Base-by-base conservation (phyloP, 345 rosid genomes). In the Eutrema japonicum region DNA sequence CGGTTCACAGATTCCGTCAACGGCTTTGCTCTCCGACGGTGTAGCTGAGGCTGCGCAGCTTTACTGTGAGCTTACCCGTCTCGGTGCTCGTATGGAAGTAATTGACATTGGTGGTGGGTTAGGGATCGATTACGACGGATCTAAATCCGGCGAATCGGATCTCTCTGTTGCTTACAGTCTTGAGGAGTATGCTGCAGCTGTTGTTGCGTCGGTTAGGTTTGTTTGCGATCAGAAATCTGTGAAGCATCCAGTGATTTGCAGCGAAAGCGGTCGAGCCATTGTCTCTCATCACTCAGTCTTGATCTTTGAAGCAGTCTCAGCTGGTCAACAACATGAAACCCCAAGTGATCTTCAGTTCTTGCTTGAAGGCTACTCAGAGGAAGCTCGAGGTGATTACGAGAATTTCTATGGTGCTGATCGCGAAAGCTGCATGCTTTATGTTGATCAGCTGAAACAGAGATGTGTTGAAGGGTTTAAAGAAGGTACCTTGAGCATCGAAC, bases 121-220 rank as follows among this genome's bases (percentile, higher is more conserved):
- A 9, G 98, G 97, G 36, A 87, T 94, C 0, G 98, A 94, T 67
- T 94, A 94, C 18, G 98, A 94, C 43, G 98, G 98, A 10, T 91
- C 98, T 45, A 91, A 89, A 79, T 87, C 98, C 0, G 88, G 88
- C 0, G 82, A 85, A 13, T 91, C 96, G 0, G 98, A 91, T 81
- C 77, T 91, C 27, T 94, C 98, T 4, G 97, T 94, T 12, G 85
- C 91, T 8, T 94, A 94, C 35, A 81, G 81, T n/a, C 90, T 94
- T 5, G 82, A 88, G 27, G 98, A 94, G 83, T 94, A 91, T 79
- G 90, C 97, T 16, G 71, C 78, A 2, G 91, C 96, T 63, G 98
- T 94, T 57, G 98, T 94, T 10, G 85, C 68, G 0, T 85, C 93
- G 0, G 74, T 94, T 55, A 76, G 81, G 59, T 65, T 73, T 64